Base-by-base conservation (phyloP, 345 rosid genomes). In the Schrenkiella parvula region DNA sequence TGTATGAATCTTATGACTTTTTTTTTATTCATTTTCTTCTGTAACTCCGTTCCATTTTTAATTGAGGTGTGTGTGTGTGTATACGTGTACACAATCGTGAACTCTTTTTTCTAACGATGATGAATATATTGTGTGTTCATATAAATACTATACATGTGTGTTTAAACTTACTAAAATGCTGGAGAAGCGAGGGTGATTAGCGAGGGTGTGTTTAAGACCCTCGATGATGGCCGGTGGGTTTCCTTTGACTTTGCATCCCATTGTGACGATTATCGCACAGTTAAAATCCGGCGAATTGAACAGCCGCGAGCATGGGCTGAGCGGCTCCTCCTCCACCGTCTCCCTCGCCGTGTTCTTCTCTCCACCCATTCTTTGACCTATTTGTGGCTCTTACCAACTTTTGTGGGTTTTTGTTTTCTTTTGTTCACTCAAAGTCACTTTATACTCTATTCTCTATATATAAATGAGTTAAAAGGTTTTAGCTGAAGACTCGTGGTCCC, bases 131-230 rank as follows among this genome's bases (percentile, higher is more conserved):
- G 51, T n/a, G 7, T 41, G n/a, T 41, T 19, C 15, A 52, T 55
- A 54, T 41, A 38, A 23, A 22, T 26, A 37, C 4, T 25, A 25
- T 18, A 19, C 14, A 21, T 26, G 39, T 59, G 42, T 42, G 62
- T 13, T 17, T 48, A 51, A 59, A 41, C 80, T 71, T 78, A 89
- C 96, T 81, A 86, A 80, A 42, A 81, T 86, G 84, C 90, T 88
- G 31, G 91, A 86, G 82, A 92, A 92, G 59, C 98, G 98, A 80
- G 97, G 98, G 59, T 90, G 97, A 38, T 77, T 85, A 37, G 78
- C 78, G 82, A 92, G 72, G 51, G 91, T 88, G 19, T 84, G 79
- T 58, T 71, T 25, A 39, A 90, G 72, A 18, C 95, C 92, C 3
- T 72, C 59, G 68, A 80, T 86, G 41, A 90, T 18, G 35, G 76